Evolutionary conservation across 2,329 filamentous ascomycete genomes (phyloP).

Genomic region (Xylariaceae sp.): DNA sequence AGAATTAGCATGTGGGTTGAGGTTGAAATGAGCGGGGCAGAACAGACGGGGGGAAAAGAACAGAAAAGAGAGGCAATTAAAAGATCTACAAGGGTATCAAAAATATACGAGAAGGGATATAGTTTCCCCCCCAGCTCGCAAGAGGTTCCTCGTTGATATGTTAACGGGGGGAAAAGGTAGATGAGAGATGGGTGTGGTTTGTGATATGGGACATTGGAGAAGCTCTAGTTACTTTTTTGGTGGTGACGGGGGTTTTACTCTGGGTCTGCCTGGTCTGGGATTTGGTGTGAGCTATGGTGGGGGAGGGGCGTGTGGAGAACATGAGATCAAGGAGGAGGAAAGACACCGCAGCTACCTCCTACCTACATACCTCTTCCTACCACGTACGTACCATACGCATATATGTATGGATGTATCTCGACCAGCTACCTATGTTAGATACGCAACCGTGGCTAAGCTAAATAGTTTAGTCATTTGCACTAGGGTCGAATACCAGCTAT

Average conservation of each 20-base stretch:
- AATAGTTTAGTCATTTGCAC: background rate
- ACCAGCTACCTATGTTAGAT: background rate
- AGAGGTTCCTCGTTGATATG: slow-evolving; percentile 9
- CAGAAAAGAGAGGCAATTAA: slow-evolving; percentile 23
- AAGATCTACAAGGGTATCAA: slow-evolving; percentile 24
- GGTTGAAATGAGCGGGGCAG: slow-evolving; percentile 27
- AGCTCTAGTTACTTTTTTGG: slow-evolving; percentile 28
- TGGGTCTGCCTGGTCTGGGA: slow-evolving; percentile 13
- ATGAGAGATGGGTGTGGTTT: slow-evolving; percentile 8
- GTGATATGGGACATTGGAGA: slow-evolving; percentile 27
- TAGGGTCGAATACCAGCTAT: too few species aligned
- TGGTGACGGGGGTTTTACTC: slow-evolving; percentile 16
- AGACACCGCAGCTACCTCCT: background rate
- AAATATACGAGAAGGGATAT: slow-evolving; percentile 17
- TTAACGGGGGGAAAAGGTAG: background rate
- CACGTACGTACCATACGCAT: background rate
- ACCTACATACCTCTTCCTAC: background rate
- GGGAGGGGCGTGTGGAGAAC: slow-evolving; percentile 31
- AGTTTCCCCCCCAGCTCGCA: slow-evolving; percentile 9
- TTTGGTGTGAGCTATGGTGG: slow-evolving; percentile 31
- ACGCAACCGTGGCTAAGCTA: background rate
- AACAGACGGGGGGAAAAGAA: slow-evolving; percentile 12
- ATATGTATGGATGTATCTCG: background rate
- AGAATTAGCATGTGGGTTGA: slow-evolving; percentile 61
- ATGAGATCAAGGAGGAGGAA: slow-evolving; percentile 9